Conservation (phyloP, 176 grass and related monocot species). For the Zoysia pacifica region DNA sequence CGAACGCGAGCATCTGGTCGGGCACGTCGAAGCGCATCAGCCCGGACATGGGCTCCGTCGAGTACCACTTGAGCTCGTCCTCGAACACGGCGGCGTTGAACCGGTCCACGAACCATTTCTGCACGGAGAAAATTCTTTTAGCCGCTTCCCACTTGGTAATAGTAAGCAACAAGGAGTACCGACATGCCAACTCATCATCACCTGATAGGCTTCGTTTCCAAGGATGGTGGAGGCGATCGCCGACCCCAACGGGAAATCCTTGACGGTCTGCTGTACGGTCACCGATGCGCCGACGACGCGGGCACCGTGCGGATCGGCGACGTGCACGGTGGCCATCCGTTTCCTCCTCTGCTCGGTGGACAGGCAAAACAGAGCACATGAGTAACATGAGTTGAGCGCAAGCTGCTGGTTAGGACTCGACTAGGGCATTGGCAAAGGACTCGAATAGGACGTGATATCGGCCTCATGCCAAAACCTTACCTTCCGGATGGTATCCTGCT, state of each 20-base stretch:
- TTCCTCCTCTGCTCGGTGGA: conserved; percentile 63
- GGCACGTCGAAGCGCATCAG: conserved; percentile 65
- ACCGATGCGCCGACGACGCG: conserved; percentile 68
- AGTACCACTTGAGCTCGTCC: conserved; percentile 99
- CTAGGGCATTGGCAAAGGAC: not conserved
- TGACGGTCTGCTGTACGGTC: conserved; percentile 64
- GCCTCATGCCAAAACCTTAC: conserved; percentile 24
- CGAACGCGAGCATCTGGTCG: conserved; percentile 86
- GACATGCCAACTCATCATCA: not conserved
- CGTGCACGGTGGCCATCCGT: conserved; percentile 71
- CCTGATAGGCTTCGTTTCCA: conserved; percentile 77
- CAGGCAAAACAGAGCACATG: conserved; percentile 1
- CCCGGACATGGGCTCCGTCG: conserved; percentile 78
- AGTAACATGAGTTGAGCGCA: not conserved
- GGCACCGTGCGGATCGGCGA: conserved; percentile 64
- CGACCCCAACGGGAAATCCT: conserved; percentile 87
- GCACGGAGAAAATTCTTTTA: not conserved
- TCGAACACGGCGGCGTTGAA: conserved; percentile 98
- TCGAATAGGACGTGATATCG: too few relatives aligned
- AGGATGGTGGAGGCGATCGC: conserved; percentile 90
- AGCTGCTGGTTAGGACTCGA: not conserved
- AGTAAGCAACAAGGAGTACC: too few relatives aligned
- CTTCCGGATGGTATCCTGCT: conserved; percentile 77
- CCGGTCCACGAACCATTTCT: conserved; percentile 84
- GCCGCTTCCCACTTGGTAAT: too few relatives aligned